Conservation (phyloP, 345 rosid genomes). For the Rhodomyrtus tomentosa region DNA sequence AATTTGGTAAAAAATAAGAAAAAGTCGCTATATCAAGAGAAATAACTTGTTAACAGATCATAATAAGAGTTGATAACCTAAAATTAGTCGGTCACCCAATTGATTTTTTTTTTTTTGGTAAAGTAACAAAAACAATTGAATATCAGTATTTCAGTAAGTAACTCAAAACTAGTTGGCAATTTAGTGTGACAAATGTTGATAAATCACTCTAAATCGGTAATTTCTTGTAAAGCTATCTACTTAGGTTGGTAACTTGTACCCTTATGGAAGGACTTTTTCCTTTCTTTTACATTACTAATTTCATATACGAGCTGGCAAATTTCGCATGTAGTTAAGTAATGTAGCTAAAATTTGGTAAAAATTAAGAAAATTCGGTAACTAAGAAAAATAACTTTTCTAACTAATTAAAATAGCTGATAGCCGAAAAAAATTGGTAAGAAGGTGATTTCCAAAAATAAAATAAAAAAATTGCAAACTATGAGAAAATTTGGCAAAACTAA, state of each 20-base stretch:
- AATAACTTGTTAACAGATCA: no score
- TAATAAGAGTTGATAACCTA: background rate
- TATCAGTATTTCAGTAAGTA: background rate
- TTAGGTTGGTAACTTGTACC: no score
- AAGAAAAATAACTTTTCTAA: no score
- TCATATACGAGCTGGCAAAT: background rate
- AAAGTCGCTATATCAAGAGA: background rate
- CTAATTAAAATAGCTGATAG: background rate
- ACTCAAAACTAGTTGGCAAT: background rate
- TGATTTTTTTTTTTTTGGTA: no score
- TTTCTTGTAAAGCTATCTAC: no score
- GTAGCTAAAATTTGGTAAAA: background rate
- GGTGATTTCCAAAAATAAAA: background rate
- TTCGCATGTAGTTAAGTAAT: background rate
- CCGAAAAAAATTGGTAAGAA: background rate
- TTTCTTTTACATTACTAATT: no score
- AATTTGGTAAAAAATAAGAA: background rate
- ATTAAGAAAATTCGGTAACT: background rate
- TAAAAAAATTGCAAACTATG: background rate
- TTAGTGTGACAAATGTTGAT: background rate
- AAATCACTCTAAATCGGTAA: background rate
- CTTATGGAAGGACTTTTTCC: no score
- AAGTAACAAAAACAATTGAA: background rate
- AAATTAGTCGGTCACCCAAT: background rate
- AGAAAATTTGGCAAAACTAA: background rate